Base-by-base conservation (phyloP, 139 green algal genomes). In the Yamagishiella unicocca region DNA sequence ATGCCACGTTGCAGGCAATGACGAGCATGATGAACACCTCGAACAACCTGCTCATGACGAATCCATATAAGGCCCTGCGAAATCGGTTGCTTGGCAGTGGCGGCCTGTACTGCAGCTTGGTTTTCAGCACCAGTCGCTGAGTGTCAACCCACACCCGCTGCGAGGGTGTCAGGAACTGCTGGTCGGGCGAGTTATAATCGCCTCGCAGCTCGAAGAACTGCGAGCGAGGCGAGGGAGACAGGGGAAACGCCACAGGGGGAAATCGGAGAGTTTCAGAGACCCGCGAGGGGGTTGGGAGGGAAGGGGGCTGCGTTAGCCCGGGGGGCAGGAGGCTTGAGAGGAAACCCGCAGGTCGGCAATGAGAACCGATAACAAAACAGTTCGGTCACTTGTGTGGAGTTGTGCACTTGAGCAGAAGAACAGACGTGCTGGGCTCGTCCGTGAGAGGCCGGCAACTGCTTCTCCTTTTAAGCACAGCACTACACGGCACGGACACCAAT, bases 121-220 rank as follows among this genome's bases (percentile, higher is more conserved):
- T 8, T 25, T 31, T 29, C 67, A 87, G 67, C 25, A 79, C 37
- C 8, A 82, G 33, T 37, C 64, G 64, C 79, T 85, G 79, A 1
- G 21, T 61, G 29, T 45, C 31, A 27, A 85, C 79, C 79, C 79
- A 85, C 4, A 40, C 25, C 61, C 45, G 79, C 79, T 85, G 79
- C 27, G 22, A 4, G 21, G 61, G 79, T n/a, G 79, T 76, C 29
- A 85, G 79, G 5, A 78, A 35, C 50, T 25, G 50, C 50, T 17
- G 14, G 50, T 17, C 50, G n/a, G n/a, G n/a, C n/a, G n/a, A n/a
- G n/a, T 66, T 43, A 31, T 62, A 58, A 62, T 93, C 85, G 29
- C 93, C 82, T 58, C 95, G 90, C 85, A 97, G 95, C 71, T 94
- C 87, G 54, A 92, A 87, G 88, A 97, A 97, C 92, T 95, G 85